Evolutionary conservation across 2,329 filamentous ascomycete genomes (phyloP), one percentile per base, ranked within the genome.

Genomic region (Fusarium haematococcum): DNA sequence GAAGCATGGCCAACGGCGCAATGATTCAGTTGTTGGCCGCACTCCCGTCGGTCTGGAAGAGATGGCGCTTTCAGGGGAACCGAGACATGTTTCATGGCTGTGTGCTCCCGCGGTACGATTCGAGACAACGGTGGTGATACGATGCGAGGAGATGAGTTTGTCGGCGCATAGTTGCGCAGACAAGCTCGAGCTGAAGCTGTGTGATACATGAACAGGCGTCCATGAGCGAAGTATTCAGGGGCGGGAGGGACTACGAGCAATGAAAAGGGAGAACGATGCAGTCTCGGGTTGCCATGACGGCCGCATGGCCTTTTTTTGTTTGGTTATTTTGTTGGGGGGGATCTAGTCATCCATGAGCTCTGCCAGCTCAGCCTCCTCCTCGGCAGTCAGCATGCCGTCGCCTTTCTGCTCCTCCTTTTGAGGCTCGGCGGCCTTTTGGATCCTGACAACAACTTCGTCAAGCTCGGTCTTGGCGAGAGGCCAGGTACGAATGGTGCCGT

Each of bases 341-440:
- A 39, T 66, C 74, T 82, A 88, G 72, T 94, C 92, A 71, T 92
- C 94, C 94, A 99, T 94, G 81, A 99, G 84, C 74, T 95, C 97
- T 16, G 95, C 95, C 74, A 99, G 86, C 82, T 98, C 97, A 6
- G 93, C 92, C 83, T 98, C 96, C 82, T 99, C 97, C 77, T 98
- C 96, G 14, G 91, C 93, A 6, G 95, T 98, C 83, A 98, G 85
- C 79, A 91, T 70, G 43, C 86, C 85, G 73, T 84, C 84, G 37
- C 82, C 82, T 75, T 81, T 79, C 67, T 86, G 82, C 66, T 85
- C 84, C 52, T 85, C 84, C 75, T 88, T 86, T 71, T 90, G 86
- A 3, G 88, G 87, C 74, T 90, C 88, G 65, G 81, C 80, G 60
- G 85, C 86, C 75, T 87, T 82, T 54, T 79, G 74, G 4, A 86